Evolutionary conservation across 257 asterid genomes (phyloP), one percentile per base, ranked within the genome.

Genomic region (Verbascum thapsus): DNA sequence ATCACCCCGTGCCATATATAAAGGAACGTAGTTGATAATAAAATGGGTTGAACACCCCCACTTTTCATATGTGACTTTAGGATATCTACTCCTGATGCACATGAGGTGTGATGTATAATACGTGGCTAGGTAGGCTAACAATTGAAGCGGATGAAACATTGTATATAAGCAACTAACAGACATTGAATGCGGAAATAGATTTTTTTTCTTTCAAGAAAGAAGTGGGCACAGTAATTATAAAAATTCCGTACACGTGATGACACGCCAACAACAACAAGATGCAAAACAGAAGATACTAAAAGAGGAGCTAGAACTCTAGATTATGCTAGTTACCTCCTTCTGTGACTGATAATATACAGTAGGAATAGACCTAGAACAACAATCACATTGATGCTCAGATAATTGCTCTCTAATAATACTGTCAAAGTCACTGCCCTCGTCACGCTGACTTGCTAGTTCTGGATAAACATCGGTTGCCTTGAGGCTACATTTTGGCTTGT

Each of bases 401-500:
- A 94, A 76, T 56, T 78, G 80, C 74, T 90, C 94, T 35, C 96
- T 79, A 58, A 94, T 79, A 59, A 80, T 72, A 66, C 71, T 78
- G 55, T 90, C 96, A 69, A 85, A 63, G 81, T 87, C 96, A 17
- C 80, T 40, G 23, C 76, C 88, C 56, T 79, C 83, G 3, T 76
- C 81, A 4, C 16, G 70, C 41, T 76, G 80, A 70, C 61, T 54
- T 48, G 71, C 87, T 69, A 79, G 84, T 72, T 83, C 95, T 37
- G 95, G 96, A 78, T 94, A 94, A 66, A 82, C 78, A 64, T 87
- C 94, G 58, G 66, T 60, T 38, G 95, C 95, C 83, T 84, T 94
- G 63, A 84, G 82, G 66, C 84, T 76, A 64, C 92, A 85, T 67
- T 79, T 90, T 41, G 99, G 96, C 84, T 80, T 90, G 78, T 94